phyloP scores from a whole-genome alignment of 352 stramenopile genomes.

The Blastocystis hominis region DNA sequence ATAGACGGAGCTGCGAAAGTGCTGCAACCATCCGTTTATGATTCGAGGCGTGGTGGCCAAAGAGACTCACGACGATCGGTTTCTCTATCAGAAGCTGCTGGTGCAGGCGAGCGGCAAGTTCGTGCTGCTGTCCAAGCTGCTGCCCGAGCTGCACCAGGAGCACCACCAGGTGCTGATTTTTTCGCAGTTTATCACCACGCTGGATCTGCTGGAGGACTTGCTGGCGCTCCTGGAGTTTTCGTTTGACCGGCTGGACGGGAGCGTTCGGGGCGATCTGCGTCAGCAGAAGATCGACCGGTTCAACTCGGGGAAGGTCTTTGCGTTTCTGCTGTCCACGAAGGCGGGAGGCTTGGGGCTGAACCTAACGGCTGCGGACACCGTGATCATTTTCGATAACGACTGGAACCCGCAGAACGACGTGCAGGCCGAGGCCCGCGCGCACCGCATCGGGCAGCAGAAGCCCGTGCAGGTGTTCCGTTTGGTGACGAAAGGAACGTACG shows the following conservation, averaged over 20 bases:
- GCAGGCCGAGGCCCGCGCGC: slow-evolving; percentile 89
- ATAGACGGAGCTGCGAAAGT: slow-evolving; percentile 99
- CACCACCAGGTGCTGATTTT: slow-evolving; percentile 97
- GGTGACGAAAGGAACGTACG: slow-evolving; percentile 95
- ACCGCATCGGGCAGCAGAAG: slow-evolving; percentile 98
- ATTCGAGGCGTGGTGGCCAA: slow-evolving; percentile 92
- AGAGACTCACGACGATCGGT: slow-evolving; percentile 70
- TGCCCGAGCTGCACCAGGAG: slow-evolving; percentile 87
- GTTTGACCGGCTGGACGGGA: slow-evolving; percentile 90
- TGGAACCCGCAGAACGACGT: slow-evolving; percentile 87
- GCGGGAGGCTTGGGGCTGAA: slow-evolving; percentile 93
- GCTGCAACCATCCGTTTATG: slow-evolving; percentile 94
- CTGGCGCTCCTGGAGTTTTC: slow-evolving; percentile 70
- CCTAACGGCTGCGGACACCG: slow-evolving; percentile 75
- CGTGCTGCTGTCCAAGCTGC: slow-evolving; percentile 94
- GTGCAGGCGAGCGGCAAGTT: slow-evolving; percentile 75
- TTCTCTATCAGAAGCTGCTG: slow-evolving; percentile 64
- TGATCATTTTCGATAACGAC: slow-evolving; percentile 82
- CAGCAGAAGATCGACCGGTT: slow-evolving; percentile 96
- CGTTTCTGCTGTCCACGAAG: slow-evolving; percentile 88
- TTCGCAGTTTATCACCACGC: slow-evolving; percentile 95
- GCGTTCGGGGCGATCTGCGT: slow-evolving; percentile 84
- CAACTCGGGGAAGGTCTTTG: slow-evolving; percentile 86
- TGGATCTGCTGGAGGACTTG: slow-evolving; percentile 81
- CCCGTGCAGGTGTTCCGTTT: slow-evolving; percentile 98